Evolutionary conservation across 208 protist genomes (phyloP).

Genomic region (Trichomonas vaginalis): DNA sequence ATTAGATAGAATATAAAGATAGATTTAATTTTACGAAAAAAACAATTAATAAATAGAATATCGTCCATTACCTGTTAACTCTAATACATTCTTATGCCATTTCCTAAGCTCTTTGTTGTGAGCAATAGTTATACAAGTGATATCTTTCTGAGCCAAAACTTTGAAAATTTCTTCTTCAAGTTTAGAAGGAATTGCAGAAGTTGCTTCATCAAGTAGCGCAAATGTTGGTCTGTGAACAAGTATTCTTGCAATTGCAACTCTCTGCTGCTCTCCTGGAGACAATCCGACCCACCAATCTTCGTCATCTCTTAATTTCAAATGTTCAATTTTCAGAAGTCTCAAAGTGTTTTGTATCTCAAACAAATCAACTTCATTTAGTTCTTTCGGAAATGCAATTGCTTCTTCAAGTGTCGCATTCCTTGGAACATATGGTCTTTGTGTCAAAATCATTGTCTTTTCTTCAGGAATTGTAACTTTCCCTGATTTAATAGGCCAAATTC

Average conservation of each 20-base stretch:
- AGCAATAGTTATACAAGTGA: background rate
- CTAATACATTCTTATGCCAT: background rate
- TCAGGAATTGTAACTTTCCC: background rate
- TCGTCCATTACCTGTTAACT: background rate
- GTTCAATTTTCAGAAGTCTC: background rate
- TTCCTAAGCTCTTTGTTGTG: background rate
- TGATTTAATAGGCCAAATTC: background rate
- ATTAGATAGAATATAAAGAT: no score
- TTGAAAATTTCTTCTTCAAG: conserved; percentile 24
- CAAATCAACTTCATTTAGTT: background rate
- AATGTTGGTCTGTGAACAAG: conserved; percentile 24
- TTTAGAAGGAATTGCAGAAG: conserved; percentile 20
- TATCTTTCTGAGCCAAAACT: background rate
- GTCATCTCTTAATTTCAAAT: background rate
- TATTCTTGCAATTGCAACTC: conserved; percentile 25
- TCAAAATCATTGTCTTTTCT: conserved; percentile 21
- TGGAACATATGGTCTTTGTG: conserved; percentile 27
- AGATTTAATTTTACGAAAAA: background rate
- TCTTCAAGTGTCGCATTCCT: conserved; percentile 24
- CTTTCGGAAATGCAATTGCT: conserved; percentile 26
- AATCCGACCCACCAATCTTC: conserved; percentile 19
- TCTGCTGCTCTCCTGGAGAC: conserved; percentile 24
- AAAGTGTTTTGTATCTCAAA: background rate
- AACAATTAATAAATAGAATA: background rate
- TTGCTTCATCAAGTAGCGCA: conserved; percentile 28